A percentile compares a stretch with the other conserved stretches of the same genome.
phyloP scores from a whole-genome alignment of 163 green algal genomes.

The Volvox carteri region DNA sequence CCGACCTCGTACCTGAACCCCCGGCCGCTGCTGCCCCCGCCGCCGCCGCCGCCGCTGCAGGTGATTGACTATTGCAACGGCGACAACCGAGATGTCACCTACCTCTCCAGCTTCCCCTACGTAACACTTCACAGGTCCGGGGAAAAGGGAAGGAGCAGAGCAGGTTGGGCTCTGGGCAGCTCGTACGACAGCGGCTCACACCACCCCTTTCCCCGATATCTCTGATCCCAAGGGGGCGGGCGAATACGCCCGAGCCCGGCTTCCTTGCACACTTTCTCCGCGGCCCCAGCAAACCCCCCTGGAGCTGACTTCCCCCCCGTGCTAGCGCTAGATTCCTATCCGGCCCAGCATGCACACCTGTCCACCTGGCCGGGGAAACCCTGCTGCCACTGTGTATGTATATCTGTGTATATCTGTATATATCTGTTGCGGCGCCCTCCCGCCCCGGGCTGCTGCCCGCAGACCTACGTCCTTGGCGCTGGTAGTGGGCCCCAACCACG shows the following conservation, averaged over 20 bases:
- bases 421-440: no score
- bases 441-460: background rate
- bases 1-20: background rate
- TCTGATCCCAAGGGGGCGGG: background rate
- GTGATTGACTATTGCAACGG: conserved; percentile 56
- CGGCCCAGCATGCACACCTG: no score
- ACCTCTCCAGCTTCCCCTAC: conserved; percentile 56
- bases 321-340: no score
- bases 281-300: no score
- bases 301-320: no score
- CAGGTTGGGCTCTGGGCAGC: background rate
- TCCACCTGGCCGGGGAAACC: no score
- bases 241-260: no score
- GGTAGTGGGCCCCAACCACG: conserved; percentile 51
- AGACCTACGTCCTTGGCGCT: conserved; percentile 5
- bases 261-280: no score
- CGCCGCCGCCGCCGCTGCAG: background rate
- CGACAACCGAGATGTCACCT: conserved; percentile 59
- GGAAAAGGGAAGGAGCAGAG: background rate
- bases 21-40: background rate
- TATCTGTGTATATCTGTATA: background rate
- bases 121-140: conserved; percentile 33
- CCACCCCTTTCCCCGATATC: background rate
- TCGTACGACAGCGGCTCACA: no score
- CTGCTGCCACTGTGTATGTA: background rate